Conservation (phyloP, 2,329 filamentous ascomycete genomes). For the Cryoendolithus antarcticus region DNA sequence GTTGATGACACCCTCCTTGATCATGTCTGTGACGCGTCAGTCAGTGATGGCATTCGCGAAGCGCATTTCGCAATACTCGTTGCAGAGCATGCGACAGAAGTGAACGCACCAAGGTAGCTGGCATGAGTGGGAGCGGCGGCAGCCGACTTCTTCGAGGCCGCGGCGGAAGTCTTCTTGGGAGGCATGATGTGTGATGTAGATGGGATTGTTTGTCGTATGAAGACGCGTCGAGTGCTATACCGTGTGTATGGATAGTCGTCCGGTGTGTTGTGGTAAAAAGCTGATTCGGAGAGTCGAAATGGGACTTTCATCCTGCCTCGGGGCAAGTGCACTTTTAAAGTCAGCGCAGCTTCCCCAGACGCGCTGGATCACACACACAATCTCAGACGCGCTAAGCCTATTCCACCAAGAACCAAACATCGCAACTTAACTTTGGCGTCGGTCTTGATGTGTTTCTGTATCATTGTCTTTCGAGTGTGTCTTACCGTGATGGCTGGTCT, state of each 20-base stretch:
- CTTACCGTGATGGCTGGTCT: too few relatives aligned
- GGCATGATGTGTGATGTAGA: constrained; percentile 33
- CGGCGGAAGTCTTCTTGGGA: constrained; percentile 47
- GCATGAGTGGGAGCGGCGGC: constrained; percentile 41
- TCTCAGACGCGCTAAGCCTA: constrained; percentile 5
- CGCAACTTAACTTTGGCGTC: too few relatives aligned
- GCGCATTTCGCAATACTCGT: constrained; percentile 2
- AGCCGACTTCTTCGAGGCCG: constrained; percentile 46
- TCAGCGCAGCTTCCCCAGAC: constrained; percentile 6
- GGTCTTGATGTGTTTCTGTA: too few relatives aligned
- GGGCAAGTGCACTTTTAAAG: constrained; percentile 4
- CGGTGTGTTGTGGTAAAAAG: too few relatives aligned
- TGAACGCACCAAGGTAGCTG: constrained; percentile 53
- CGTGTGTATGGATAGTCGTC: not conserved
- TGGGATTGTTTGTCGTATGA: constrained; percentile 15
- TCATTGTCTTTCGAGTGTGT: too few relatives aligned
- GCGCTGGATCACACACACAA: constrained; percentile 4
- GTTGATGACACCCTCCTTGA: constrained; percentile 58
- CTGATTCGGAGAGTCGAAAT: too few relatives aligned
- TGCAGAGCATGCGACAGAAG: constrained; percentile 30
- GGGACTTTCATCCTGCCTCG: too few relatives aligned
- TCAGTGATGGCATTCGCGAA: not conserved
- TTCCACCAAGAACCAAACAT: constrained; percentile 1
- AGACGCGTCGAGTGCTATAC: constrained; percentile 25
- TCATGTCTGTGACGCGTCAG: constrained; percentile 45